Evolutionary conservation across 108 stramenopile genomes (phyloP), one percentile per base, ranked within the genome.

Genomic region (Pseudonitzschia multistriata): DNA sequence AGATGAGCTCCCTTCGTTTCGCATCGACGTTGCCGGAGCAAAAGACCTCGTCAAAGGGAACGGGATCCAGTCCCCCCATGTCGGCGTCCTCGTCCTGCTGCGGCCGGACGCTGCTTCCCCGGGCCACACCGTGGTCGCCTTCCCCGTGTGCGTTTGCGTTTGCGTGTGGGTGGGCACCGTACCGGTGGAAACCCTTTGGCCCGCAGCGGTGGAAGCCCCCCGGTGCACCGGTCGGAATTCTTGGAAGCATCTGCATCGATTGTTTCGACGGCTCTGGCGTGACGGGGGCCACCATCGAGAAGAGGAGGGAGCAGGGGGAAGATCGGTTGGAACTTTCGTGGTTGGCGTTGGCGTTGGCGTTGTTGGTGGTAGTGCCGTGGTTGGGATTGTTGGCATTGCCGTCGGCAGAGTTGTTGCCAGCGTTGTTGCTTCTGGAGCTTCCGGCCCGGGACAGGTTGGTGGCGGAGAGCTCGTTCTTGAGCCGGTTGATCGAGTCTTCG

Each of bases 1-100:
- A 47, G 40, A 49, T 47, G 50, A 67, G 42, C 7, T 67, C 67
- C 2, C 35, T 59, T 33, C 31, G 29, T 29, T 59, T 59, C 27
- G 57, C 57, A 5, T 67, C 52, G 17, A 14, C 52, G 34, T 8
- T 24, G 3, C 8, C 7, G 67, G 47, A 14, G 52, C 24, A 28
- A 34, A 70, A 59, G 36, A 56, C 56, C 69, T 59, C 31, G 21
- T 59, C 56, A 11, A 70, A 67, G 17, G 67, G 69, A 59, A 70
- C 56, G 4, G 69, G 69, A 59, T 37, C 8, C 1, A 59, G 7
- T 4, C 47, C 64, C n/a, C n/a, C n/a, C n/a, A n/a, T n/a, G n/a
- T n/a, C n/a, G n/a, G n/a, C n/a, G n/a, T n/a, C n/a, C n/a, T n/a
- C n/a, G n/a, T n/a, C n/a, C n/a, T 56, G 54, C 54, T 56, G 54